Evolutionary conservation across 345 rosid species (phyloP).

Genomic region (Draba incana): DNA sequence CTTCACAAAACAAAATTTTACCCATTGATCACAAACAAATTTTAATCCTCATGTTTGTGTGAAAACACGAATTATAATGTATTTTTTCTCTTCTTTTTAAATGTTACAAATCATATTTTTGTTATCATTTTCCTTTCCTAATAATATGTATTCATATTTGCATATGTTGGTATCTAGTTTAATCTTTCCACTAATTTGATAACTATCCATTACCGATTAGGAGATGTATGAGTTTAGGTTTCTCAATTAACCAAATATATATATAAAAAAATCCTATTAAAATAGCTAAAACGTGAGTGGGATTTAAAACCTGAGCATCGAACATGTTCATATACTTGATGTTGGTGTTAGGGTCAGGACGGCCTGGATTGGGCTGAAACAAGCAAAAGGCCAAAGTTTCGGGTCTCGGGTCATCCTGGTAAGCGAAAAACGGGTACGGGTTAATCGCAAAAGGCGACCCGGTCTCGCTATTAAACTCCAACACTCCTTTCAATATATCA

Average conservation of each 20-base stretch:
- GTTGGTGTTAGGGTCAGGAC: constrained; percentile 61
- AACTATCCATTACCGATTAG: neutral
- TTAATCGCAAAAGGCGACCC: constrained; percentile 82
- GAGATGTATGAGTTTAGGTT: too few species aligned
- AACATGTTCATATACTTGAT: constrained; percentile 96
- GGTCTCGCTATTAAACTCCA: constrained; percentile 64
- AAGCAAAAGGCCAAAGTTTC: constrained; percentile 79
- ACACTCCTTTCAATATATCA: constrained; percentile 65
- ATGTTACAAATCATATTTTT: constrained; percentile 12
- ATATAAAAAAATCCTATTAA: too few species aligned
- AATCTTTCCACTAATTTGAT: constrained; percentile 4
- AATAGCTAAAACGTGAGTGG: neutral
- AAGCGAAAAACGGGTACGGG: constrained; percentile 90
- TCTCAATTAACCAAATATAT: too few species aligned
- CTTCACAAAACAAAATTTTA: constrained; percentile 40
- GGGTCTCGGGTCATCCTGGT: constrained; percentile 69
- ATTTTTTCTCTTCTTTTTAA: neutral
- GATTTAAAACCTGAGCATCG: constrained; percentile 76
- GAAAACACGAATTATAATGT: neutral
- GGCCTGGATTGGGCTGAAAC: constrained; percentile 82
- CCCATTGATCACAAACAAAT: neutral
- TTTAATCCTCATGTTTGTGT: neutral
- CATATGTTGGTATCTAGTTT: neutral
- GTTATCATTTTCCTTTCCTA: neutral
- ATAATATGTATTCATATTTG: neutral